Evolutionary conservation across 2,329 filamentous ascomycete genomes (phyloP), one percentile per base, ranked within the genome.

Genomic region (Gnomoniopsis smithogilvyi): DNA sequence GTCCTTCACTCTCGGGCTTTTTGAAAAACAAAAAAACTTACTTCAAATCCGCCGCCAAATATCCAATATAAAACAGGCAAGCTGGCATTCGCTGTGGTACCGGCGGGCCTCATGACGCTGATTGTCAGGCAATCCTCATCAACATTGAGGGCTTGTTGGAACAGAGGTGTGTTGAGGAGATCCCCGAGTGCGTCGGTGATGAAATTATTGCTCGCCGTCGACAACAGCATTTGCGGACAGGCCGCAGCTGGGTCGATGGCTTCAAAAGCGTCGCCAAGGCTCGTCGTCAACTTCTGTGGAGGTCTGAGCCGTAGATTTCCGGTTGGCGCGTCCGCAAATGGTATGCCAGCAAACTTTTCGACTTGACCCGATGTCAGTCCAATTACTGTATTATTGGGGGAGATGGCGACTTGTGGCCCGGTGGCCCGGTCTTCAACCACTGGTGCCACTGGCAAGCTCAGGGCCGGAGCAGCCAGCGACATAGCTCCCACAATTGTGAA

Each of bases 341-440:
- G 90, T 58, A 94, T 91, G 24, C 87, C 89, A 57, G 82, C 84
- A 75, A 91, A 93, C 24, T 78, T 82, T 58, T 93, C 90, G 19
- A 91, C 79, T 30, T 73, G 72, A 2, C 69, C 65, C 2, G 71
- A 58, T 21, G 67, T 59, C 65, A 72, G 57, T 43, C 84, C 85
- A 45, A 80, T 69, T 33, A 90, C 74, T 3, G 80, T 87, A 22
- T 22, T 19, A 8, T 3, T 10, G 8, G 43, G 43, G 19, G 17
- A 19, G 43, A 45, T 19, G 43, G 43, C 43, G 43, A 45, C 43
- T 19, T 45, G 43, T 19, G 43, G 43, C 6, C 43, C 43, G 14
- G 43, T 45, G 8, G 43, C 43, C 19, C 43, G 17, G 43, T 45
- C 43, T 22, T 45, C 12, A 22, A 45, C 17, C 43, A 45, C 43